Base-by-base conservation (phyloP, 768 basidiomycete genomes). In the Gelatoporia subvermispora region DNA sequence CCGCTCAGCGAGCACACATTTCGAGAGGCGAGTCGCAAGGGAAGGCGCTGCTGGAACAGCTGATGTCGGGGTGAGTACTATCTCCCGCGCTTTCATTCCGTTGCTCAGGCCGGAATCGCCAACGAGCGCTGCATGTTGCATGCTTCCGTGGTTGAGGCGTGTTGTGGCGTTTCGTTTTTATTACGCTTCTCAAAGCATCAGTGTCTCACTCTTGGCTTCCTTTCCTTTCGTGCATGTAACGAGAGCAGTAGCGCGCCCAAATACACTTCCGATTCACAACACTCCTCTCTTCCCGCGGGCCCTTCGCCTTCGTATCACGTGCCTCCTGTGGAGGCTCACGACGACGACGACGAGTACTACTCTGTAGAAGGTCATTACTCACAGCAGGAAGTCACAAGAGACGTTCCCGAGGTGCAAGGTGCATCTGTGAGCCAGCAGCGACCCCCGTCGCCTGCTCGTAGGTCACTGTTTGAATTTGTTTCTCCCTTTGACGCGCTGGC, bases 401-500 rank as follows among this genome's bases (percentile, higher is more conserved):
- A 60, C 21, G 28, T 31, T 35, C 42, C 52, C 24, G 61, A 59
- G 35, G 43, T 48, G 21, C 35, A 49, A 21, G 43, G 34, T 10
- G 17, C 48, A 39, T 41, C 22, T 17, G 41, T 46, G 20, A 24
- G 28, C 15, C 46, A 65, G 42, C 75, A 74, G 43, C 77, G 72
- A 49, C 70, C 77, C 3, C 80, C 84, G 0, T 78, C 87, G 24
- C 83, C 85, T 36, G 77, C 84, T 20, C 84, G 82, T 58, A 84
- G 85, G 65, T 85, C 87, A 42, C 81, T 90, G 77, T 93, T 93
- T 57, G 88, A 91, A 35, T 92, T 88, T 52, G 75, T 85, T 43
- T 89, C 88, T 42, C 84, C 90, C 2, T 91, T 92, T 57, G 89
- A 93, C 56, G 88, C 86, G 21, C 75, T 92, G 40, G 74, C 67